Evolutionary conservation across 192 early-diverging fungal species (phyloP), one percentile per base, ranked within the genome.

Genomic region (Obelidium mucronatum): DNA sequence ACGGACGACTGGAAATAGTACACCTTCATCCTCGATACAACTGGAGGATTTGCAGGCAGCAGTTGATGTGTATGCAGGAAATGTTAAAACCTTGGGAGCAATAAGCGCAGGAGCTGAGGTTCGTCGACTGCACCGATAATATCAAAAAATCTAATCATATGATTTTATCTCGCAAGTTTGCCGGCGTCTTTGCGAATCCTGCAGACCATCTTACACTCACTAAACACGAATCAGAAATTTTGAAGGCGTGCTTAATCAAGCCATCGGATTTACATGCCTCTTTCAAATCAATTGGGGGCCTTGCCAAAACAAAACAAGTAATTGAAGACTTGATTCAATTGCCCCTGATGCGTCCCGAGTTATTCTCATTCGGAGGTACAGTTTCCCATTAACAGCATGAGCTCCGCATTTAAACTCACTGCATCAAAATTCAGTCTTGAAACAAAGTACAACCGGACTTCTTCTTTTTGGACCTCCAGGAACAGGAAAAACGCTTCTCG

Each of bases 401-500:
- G 15, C 22, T 34, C 13, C 26, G 19, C 11, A 26, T 54, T 3
- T 11, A 63, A 35, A 28, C 30, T 1, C 26, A 34, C 54, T 74
- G 52, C 22, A 2, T 36, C 17, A n/a, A 67, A 73, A 31, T 77
- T 13, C 26, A 75, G 71, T 73, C 24, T 48, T 75, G n/a, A 67
- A 95, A 52, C 71, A 73, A 66, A 75, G 44, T 33, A 81, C 80
- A 31, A 79, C 77, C 36, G 79, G 83, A 37, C 90, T 97, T 39
- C 83, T 98, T 44, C 87, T 98, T 33, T 98, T 97, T 81, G 97
- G 97, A 0, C 97, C 97, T 67, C 97, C 97, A 1, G 97, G 97
- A 26, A 98, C 97, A 0, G 97, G 97, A 60, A 99, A 99, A 80
- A 99, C 96, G 15, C 96, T 99, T 93, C 75, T 97, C 78, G 97